Percentiles rank a stretch among this genome's conserved stretches.
Evolutionary conservation across 257 asterid genomes (phyloP).

Genomic region (Salvia miltiorrhiza): DNA sequence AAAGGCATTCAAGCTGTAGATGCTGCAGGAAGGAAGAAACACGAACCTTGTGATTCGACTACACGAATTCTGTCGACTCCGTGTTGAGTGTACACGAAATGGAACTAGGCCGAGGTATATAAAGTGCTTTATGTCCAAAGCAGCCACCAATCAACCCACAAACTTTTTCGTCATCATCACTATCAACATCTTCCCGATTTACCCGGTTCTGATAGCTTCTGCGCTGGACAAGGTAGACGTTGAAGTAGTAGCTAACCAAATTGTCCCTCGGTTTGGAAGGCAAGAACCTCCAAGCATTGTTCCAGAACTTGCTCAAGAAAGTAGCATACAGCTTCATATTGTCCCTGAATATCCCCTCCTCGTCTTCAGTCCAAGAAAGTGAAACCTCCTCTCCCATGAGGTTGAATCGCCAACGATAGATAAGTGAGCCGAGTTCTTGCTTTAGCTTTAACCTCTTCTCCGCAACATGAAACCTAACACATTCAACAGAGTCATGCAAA

Average conservation of each 20-base stretch:
- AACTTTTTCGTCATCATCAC: constrained; percentile 79
- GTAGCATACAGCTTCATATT: constrained; percentile 31
- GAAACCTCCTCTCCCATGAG: constrained; percentile 92
- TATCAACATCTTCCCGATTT: constrained; percentile 58
- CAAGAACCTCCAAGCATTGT: constrained; percentile 29
- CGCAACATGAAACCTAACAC: constrained; percentile 68
- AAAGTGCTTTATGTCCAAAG: constrained; percentile 51
- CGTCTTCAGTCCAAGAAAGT: constrained; percentile 69
- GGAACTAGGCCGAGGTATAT: constrained; percentile 28
- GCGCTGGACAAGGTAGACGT: constrained; percentile 53
- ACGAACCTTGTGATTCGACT: constrained; percentile 17
- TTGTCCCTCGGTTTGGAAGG: constrained; percentile 52
- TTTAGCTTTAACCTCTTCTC: constrained; percentile 59
- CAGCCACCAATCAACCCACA: constrained; percentile 65
- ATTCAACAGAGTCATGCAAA: constrained; percentile 39
- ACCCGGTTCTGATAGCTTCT: constrained; percentile 80
- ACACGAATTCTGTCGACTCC: constrained; percentile 42
- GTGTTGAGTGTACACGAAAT: constrained; percentile 47
- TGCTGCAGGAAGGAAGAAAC: not conserved
- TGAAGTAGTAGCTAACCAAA: constrained; percentile 74
- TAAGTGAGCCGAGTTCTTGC: constrained; percentile 47
- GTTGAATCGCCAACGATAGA: constrained; percentile 55
- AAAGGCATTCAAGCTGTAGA: not conserved
- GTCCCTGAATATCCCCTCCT: constrained; percentile 54
- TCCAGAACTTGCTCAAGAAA: constrained; percentile 43